phyloP scores from a whole-genome alignment of 495 filamentous ascomycete species.

The Chaetomium cochliodes region DNA sequence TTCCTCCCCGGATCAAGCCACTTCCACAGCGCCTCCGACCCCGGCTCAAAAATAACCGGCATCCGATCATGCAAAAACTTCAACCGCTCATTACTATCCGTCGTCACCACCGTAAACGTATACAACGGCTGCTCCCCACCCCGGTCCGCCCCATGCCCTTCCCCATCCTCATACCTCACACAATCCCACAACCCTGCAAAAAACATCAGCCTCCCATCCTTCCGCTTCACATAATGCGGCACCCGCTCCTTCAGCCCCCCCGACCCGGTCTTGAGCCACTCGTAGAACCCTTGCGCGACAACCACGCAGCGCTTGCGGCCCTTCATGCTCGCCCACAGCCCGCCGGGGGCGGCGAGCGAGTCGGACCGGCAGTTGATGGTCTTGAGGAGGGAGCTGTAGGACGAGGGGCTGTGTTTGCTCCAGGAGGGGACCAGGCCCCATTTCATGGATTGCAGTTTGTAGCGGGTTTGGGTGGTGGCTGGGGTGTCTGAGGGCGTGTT shows the following conservation, averaged over 20 bases:
- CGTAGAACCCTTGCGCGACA: constrained; percentile 88
- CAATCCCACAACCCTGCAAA: constrained; percentile 93
- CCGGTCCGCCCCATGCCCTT: too few relatives aligned
- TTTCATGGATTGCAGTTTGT: constrained; percentile 87
- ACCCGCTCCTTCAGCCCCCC: constrained; percentile 70
- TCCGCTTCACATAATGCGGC: constrained; percentile 77
- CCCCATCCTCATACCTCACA: constrained; percentile 54
- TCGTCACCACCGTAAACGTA: constrained; percentile 91
- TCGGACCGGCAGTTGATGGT: constrained; percentile 97
- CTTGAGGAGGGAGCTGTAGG: constrained; percentile 72
- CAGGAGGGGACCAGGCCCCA: constrained; percentile 62
- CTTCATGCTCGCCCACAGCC: constrained; percentile 94
- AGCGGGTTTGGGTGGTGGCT: constrained; percentile 36
- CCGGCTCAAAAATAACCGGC: constrained; percentile 86
- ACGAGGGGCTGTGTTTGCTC: constrained; percentile 46
- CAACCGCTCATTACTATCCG: constrained; percentile 72
- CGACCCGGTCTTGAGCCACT: constrained; percentile 76
- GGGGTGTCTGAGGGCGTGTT: neutral
- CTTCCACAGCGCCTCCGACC: constrained; percentile 62
- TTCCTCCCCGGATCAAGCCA: constrained; percentile 76
- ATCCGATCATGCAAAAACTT: constrained; percentile 89
- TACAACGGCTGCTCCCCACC: constrained; percentile 44
- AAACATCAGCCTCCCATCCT: constrained; percentile 80
- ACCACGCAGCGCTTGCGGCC: constrained; percentile 82
- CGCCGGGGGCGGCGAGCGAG: constrained; percentile 68